These are phyloP conservation scores for Colletotrichum nymphaeae DNA, from an alignment of 2,329 filamentous ascomycete species.

Conservation along the genomic window DNA sequence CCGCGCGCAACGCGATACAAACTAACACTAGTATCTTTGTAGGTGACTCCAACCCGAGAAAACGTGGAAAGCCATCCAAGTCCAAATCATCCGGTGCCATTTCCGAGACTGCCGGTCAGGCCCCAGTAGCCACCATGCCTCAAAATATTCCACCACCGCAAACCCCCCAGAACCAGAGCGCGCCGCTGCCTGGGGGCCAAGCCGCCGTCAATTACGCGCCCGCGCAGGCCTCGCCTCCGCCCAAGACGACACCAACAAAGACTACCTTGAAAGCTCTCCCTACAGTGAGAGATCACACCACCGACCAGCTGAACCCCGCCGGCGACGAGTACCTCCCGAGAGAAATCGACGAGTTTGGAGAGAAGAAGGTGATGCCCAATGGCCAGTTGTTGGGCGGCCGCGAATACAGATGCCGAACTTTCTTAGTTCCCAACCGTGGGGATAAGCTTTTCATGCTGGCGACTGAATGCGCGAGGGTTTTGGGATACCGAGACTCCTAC, in stretches of 20 bases:
- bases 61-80: slow-evolving; percentile 74
- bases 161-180: slow-evolving; percentile 64
- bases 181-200: slow-evolving; percentile 54
- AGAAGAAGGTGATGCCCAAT: slow-evolving; percentile 90
- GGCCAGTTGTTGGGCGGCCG: slow-evolving; percentile 85
- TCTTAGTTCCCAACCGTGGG: slow-evolving; percentile 89
- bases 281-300: slow-evolving; percentile 96
- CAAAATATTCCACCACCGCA: slow-evolving; percentile 61
- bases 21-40: slow-evolving; percentile 44
- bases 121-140: slow-evolving; percentile 56
- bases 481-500: slow-evolving; percentile 97
- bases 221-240: slow-evolving; percentile 65
- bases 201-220: slow-evolving; percentile 52
- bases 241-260: slow-evolving; percentile 85
- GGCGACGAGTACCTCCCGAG: slow-evolving; percentile 95
- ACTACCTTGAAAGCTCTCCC: slow-evolving; percentile 91
- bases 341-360: slow-evolving; percentile 91
- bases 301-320: slow-evolving; percentile 88
- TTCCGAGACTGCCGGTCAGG: slow-evolving; percentile 68
- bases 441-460: slow-evolving; percentile 99
- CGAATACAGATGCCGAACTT: slow-evolving; percentile 93
- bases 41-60: slow-evolving; percentile 65
- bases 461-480: slow-evolving; percentile 93
- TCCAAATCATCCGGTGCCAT: slow-evolving; percentile 61
- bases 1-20: slow-evolving; percentile 40